Percentiles rank a stretch among this genome's conserved stretches.
These are phyloP conservation scores for Sporothrix phasma DNA, from an alignment of 2,329 filamentous ascomycete species.

Conservation along the genomic window DNA sequence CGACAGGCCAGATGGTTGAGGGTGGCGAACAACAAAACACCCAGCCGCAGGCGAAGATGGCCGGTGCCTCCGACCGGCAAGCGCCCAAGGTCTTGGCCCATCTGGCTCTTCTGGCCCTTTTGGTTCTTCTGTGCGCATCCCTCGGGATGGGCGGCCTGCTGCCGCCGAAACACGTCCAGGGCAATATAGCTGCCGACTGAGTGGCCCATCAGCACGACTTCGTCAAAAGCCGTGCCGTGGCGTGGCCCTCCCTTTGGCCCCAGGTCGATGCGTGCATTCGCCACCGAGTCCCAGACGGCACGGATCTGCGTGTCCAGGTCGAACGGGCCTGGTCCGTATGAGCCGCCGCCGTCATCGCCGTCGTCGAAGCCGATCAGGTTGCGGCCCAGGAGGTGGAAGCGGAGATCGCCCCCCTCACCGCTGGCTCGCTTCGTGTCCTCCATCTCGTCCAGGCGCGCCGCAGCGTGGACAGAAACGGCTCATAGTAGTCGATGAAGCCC, in stretches of 20 bases:
- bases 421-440: conserved; percentile 22
- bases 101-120: not conserved
- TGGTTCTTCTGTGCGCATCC: not conserved
- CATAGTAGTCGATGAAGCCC: conserved; percentile 65
- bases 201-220: conserved; percentile 60
- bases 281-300: conserved; percentile 30
- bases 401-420: conserved; percentile 18
- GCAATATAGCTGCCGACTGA: conserved; percentile 65
- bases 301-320: conserved; percentile 45
- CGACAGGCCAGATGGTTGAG: conserved; percentile 60
- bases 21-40: conserved; percentile 63
- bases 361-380: conserved; percentile 51
- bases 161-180: conserved; percentile 55
- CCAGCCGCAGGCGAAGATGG: conserved; percentile 36
- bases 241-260: conserved; percentile 24
- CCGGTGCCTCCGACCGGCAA: not conserved
- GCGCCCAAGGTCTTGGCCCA: no score
- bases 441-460: conserved; percentile 40
- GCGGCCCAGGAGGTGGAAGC: conserved; percentile 48
- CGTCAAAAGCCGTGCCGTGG: conserved; percentile 37
- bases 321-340: conserved; percentile 32
- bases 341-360: conserved; percentile 38
- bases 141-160: conserved; percentile 24
- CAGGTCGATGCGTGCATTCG: conserved; percentile 24
- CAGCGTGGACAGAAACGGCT: conserved; percentile 52